Conservation (phyloP, 345 rosid genomes). For the Eucalyptus decipiens region DNA sequence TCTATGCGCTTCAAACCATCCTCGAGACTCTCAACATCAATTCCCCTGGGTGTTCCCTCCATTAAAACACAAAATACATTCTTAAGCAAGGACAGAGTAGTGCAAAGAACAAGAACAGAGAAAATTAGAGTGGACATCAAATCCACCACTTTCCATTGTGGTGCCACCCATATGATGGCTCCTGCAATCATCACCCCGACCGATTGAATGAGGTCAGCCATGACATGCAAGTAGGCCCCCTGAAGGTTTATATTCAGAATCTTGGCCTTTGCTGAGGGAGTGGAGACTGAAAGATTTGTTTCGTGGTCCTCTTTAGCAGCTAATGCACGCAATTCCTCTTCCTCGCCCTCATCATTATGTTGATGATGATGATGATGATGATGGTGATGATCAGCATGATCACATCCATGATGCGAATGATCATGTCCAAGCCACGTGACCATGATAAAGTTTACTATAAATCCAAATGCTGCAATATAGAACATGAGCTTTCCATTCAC, state of each 20-base stretch:
- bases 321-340: background rate
- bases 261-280: constrained; percentile 6
- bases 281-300: constrained; percentile 6
- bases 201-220: constrained; percentile 72
- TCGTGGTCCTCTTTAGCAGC: constrained; percentile 12
- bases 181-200: constrained; percentile 79
- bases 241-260: constrained; percentile 60
- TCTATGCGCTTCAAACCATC: constrained; percentile 28
- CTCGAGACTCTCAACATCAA: constrained; percentile 29
- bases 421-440: constrained; percentile 71
- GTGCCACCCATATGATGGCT: constrained; percentile 53
- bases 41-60: constrained; percentile 56
- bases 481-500: constrained; percentile 71
- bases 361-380: constrained; percentile 1
- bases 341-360: constrained; percentile 1
- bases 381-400: constrained; percentile 2
- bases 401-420: constrained; percentile 18
- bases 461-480: constrained; percentile 62
- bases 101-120: constrained; percentile 36
- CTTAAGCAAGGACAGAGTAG: constrained; percentile 56
- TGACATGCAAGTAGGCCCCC: constrained; percentile 72
- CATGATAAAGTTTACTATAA: constrained; percentile 54
- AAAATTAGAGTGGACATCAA: constrained; percentile 57
- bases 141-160: constrained; percentile 58
- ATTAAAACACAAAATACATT: constrained; percentile 43